Base-by-base conservation (phyloP, 208 protist species). In the Trypanosoma lewisi region DNA sequence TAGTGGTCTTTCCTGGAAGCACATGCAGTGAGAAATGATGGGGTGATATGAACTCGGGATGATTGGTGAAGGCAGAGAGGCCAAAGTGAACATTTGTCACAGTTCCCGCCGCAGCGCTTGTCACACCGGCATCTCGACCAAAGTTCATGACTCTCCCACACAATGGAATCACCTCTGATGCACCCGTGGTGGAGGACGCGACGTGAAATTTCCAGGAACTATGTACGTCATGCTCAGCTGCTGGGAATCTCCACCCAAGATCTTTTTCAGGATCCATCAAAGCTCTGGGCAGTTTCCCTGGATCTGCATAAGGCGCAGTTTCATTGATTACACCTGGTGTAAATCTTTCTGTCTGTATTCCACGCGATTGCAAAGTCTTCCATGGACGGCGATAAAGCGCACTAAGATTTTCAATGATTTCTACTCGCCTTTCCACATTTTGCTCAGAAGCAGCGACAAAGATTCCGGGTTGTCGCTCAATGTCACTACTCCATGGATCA, bases 331-430 rank as follows among this genome's bases (percentile, higher is more conserved):
- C 78, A 6, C 83, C 85, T 1, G 85, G 79, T 25, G 82, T 71
- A 34, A 92, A 75, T 4, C 67, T 69, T 62, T 87, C 83, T 0
- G 88, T 95, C 65, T 95, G 88, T 44, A 79, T 62, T 23, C 81
- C 88, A 8, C 42, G 52, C 25, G 88, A 95, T 11, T 67, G 27
- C 17, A 95, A 58, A 3, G 62, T 75, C 27, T 67, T 57, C 77
- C 74, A 85, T 28, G 87, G 82, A n/a, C 70, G 75, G 23, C 75
- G 47, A 53, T 91, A 95, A n/a, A 95, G 76, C 25, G 48, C 37
- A 21, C 67, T 70, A 3, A 95, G 77, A 9, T 73, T 80, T 17
- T 74, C 50, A 49, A 95, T 64, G 28, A 88, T 71, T 60, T 82
- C 75, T 27, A 93, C 75, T 4, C 76, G 75, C 41, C 65, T 17